A percentile compares a stretch with the other conserved stretches of the same genome.
Evolutionary conservation across 78 protist species (phyloP).

Genomic region (Dictyostelium firmibasis): DNA sequence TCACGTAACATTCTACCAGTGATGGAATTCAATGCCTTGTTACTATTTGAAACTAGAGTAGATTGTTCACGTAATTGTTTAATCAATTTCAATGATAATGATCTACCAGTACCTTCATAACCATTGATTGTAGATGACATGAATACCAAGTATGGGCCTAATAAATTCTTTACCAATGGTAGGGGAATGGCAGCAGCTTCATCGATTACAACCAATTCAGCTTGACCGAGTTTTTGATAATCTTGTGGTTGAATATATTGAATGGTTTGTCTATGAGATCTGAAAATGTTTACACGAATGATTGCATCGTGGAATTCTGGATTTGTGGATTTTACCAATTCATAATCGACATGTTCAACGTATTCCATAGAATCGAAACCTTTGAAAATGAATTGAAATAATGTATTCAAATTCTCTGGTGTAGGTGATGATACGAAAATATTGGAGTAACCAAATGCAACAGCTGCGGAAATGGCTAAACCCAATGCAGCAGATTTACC

Average conservation of each 20-base stretch:
- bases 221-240: conserved; percentile 84
- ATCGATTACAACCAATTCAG: conserved; percentile 98
- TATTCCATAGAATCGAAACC: conserved; percentile 96
- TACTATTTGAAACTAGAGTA: background rate
- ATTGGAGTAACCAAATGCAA: conserved; percentile 96
- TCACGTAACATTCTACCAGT: conserved; percentile 87
- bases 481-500: conserved; percentile 99
- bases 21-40: background rate
- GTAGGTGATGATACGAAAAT: conserved; percentile 98
- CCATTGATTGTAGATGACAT: conserved; percentile 95
- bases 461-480: conserved; percentile 94
- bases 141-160: conserved; percentile 96
- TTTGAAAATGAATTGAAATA: conserved; percentile 96
- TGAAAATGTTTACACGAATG: conserved; percentile 93
- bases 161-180: conserved; percentile 91
- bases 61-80: conserved; percentile 92
- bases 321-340: conserved; percentile 92
- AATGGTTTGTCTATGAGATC: conserved; percentile 98
- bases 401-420: conserved; percentile 97
- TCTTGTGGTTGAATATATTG: conserved; percentile 95
- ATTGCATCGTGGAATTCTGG: conserved; percentile 92
- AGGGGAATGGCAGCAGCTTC: conserved; percentile 99
- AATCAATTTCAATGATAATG: conserved; percentile 98
- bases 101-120: conserved; percentile 99
- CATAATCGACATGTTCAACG: conserved; percentile 95